Percentiles rank a stretch among this genome's conserved stretches.
Conservation (phyloP, 2,329 filamentous ascomycete species). For the Monosporascus sp. region DNA sequence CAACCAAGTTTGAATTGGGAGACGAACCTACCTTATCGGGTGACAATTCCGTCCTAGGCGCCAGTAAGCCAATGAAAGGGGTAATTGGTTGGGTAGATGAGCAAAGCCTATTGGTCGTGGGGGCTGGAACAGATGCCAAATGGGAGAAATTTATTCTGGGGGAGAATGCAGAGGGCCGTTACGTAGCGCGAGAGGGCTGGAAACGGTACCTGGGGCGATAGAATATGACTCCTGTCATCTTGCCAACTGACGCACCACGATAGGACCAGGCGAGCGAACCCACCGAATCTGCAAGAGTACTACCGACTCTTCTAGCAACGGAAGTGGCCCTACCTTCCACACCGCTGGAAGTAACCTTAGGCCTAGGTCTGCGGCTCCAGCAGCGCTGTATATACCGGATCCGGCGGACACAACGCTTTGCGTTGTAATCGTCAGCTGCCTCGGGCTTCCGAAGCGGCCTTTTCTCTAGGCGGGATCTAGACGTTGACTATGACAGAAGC, state of each 20-base stretch:
- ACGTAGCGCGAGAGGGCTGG: slow-evolving; percentile 70
- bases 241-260: neutral
- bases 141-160: slow-evolving; percentile 83
- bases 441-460: neutral
- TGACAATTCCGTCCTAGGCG: slow-evolving; percentile 39
- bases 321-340: no score
- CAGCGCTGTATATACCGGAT: no score
- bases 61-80: slow-evolving; percentile 66
- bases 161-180: slow-evolving; percentile 62
- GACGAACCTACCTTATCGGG: slow-evolving; percentile 56
- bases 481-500: neutral
- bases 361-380: no score
- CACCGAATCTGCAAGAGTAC: neutral
- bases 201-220: slow-evolving; percentile 60
- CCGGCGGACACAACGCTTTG: no score
- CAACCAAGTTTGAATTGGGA: slow-evolving; percentile 74
- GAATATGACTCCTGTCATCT: slow-evolving; percentile 4
- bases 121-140: slow-evolving; percentile 71
- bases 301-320: no score
- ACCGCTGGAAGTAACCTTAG: no score
- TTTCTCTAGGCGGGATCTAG: neutral
- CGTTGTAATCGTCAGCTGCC: neutral
- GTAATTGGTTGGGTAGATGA: slow-evolving; percentile 81
- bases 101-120: slow-evolving; percentile 66
- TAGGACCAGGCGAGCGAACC: neutral